Conservation (phyloP, 139 green algal genomes). For the Micractinium sp. region DNA sequence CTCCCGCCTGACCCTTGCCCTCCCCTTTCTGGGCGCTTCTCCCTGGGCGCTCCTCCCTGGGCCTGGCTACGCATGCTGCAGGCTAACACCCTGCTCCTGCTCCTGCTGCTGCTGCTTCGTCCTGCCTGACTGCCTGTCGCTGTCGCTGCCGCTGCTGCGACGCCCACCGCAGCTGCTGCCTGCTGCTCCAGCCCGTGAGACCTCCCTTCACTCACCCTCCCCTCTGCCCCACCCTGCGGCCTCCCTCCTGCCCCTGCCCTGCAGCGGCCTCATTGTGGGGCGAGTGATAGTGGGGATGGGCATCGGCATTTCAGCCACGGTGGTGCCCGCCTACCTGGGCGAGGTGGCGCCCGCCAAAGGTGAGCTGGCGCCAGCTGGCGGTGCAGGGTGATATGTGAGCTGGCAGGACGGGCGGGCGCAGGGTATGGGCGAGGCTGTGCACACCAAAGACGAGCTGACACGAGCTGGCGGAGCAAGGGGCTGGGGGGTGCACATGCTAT, state of each 20-base stretch:
- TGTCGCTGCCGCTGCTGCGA: background rate
- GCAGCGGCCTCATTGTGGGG: slow-evolving; percentile 71
- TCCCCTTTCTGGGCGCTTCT: too few relatives aligned
- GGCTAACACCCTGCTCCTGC: background rate
- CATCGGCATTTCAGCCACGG: slow-evolving; percentile 79
- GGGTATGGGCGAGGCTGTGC: too few relatives aligned
- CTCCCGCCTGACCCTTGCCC: too few relatives aligned
- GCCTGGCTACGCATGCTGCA: background rate
- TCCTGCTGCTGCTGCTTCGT: background rate
- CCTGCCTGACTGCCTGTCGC: too few relatives aligned
- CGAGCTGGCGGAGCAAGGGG: background rate
- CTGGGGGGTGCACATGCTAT: too few relatives aligned
- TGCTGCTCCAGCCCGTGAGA: background rate
- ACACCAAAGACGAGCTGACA: too few relatives aligned
- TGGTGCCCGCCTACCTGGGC: slow-evolving; percentile 85
- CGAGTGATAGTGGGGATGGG: slow-evolving; percentile 78
- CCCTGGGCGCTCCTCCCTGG: too few relatives aligned
- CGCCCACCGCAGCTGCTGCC: background rate
- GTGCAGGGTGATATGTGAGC: too few relatives aligned
- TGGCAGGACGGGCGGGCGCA: too few relatives aligned
- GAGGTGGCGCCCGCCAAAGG: slow-evolving; percentile 75
- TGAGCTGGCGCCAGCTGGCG: background rate
- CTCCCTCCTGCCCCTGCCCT: background rate
- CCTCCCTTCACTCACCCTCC: background rate
- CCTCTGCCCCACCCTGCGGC: background rate